A percentile compares a stretch with the other conserved stretches of the same genome.
Evolutionary conservation across 2,329 filamentous ascomycete species (phyloP).

Genomic region (Pezicula rhizophila): DNA sequence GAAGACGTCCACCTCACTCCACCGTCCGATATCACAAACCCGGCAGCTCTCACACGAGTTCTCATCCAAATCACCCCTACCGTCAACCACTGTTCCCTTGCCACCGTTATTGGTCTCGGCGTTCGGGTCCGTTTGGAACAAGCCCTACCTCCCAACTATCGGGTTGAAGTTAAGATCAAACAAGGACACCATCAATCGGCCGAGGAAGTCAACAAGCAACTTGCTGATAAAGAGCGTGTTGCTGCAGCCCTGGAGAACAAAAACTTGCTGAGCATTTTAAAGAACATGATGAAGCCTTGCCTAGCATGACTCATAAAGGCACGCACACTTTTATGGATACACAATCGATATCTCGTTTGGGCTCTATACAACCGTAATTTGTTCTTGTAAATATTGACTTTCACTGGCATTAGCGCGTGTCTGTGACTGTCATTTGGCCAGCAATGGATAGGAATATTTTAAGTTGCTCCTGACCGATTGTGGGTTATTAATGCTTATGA

Average conservation of each 20-base stretch:
- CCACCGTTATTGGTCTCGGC: conserved; percentile 91
- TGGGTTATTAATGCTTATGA: no score
- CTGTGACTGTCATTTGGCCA: no score
- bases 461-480: no score
- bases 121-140: conserved; percentile 89
- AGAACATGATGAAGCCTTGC: conserved; percentile 91
- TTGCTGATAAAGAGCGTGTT: conserved; percentile 93
- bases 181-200: conserved; percentile 93
- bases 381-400: no score
- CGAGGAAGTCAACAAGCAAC: conserved; percentile 93
- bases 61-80: conserved; percentile 90
- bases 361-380: no score
- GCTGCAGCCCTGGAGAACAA: conserved; percentile 92
- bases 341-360: neutral
- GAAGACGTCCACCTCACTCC: conserved; percentile 79
- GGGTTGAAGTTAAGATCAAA: conserved; percentile 89
- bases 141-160: conserved; percentile 82
- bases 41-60: conserved; percentile 61
- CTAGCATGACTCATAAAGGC: conserved; percentile 35
- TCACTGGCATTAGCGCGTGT: no score
- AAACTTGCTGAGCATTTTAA: conserved; percentile 77
- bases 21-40: conserved; percentile 47
- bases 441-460: no score
- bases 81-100: conserved; percentile 92
- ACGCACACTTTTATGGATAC: neutral